Percentiles rank a stretch among this genome's conserved stretches.
phyloP scores from a whole-genome alignment of 2,329 filamentous ascomycete genomes.

The Sclerotinia spermophila region DNA sequence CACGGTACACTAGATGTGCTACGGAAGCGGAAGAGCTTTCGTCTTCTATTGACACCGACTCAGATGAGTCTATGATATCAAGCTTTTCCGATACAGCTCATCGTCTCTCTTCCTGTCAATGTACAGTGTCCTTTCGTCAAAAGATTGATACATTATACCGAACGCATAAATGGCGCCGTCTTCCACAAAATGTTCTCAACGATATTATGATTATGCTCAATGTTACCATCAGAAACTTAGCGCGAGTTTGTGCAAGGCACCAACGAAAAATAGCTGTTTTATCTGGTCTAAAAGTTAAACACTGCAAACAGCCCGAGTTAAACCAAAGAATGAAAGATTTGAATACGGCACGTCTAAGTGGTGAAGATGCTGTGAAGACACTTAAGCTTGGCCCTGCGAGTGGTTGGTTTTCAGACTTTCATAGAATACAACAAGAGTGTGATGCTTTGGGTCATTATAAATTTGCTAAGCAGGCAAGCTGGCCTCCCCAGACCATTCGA shows the following conservation, averaged over 20 bases:
- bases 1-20: background rate
- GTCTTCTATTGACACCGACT: background rate
- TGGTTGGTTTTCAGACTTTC: background rate
- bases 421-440: background rate
- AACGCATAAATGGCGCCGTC: background rate
- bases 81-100: background rate
- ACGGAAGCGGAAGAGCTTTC: background rate
- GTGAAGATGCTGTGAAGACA: background rate
- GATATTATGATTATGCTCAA: background rate
- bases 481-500: background rate
- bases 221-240: background rate
- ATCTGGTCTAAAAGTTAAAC: background rate
- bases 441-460: conserved; percentile 3
- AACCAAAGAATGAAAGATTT: background rate
- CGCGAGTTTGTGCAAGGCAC: background rate
- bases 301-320: background rate
- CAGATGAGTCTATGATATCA: background rate
- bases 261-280: background rate
- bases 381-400: background rate
- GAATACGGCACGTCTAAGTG: background rate
- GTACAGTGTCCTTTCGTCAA: background rate
- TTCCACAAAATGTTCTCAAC: background rate
- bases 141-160: background rate
- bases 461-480: background rate
- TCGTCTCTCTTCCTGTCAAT: background rate